phyloP scores from a whole-genome alignment of 179 eudicot species.

The Kewa caespitosa region DNA sequence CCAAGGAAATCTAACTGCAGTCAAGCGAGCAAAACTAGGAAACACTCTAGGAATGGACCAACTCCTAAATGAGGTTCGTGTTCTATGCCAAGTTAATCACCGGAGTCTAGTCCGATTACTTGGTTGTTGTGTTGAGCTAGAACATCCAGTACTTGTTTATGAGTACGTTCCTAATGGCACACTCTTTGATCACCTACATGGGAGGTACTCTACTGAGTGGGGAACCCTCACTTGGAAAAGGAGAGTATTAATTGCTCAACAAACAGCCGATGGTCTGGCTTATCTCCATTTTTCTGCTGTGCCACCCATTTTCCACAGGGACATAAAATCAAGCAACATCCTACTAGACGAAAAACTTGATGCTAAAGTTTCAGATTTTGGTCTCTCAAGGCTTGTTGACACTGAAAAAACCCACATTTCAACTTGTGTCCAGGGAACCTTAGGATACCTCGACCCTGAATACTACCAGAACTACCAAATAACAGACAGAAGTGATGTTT shows the following conservation, averaged over 20 bases:
- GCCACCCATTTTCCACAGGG: conserved; percentile 30
- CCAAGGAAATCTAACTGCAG: conserved; percentile 42
- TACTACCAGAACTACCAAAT: conserved; percentile 69
- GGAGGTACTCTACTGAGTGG: neutral
- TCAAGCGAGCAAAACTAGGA: conserved; percentile 47
- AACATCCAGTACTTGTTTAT: conserved; percentile 44
- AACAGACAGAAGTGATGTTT: conserved; percentile 75
- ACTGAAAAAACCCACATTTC: conserved; percentile 59
- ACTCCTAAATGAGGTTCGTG: conserved; percentile 21
- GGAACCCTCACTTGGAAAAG: neutral
- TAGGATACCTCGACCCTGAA: conserved; percentile 76
- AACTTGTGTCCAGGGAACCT: conserved; percentile 82
- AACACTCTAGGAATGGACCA: conserved; percentile 43
- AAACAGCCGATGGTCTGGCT: neutral
- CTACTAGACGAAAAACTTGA: conserved; percentile 40
- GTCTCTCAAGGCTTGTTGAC: conserved; percentile 65
- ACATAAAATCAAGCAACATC: conserved; percentile 55
- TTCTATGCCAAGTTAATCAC: conserved; percentile 24
- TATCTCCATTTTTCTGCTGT: neutral
- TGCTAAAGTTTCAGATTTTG: conserved; percentile 64
- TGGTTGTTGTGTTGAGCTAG: conserved; percentile 12
- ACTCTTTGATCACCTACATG: conserved; percentile 39
- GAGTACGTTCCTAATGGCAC: conserved; percentile 59
- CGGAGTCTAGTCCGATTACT: conserved; percentile 12
- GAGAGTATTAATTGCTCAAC: neutral